Conservation (phyloP, 1,139 yeast species). For the Debaryomyces fabryi region DNA sequence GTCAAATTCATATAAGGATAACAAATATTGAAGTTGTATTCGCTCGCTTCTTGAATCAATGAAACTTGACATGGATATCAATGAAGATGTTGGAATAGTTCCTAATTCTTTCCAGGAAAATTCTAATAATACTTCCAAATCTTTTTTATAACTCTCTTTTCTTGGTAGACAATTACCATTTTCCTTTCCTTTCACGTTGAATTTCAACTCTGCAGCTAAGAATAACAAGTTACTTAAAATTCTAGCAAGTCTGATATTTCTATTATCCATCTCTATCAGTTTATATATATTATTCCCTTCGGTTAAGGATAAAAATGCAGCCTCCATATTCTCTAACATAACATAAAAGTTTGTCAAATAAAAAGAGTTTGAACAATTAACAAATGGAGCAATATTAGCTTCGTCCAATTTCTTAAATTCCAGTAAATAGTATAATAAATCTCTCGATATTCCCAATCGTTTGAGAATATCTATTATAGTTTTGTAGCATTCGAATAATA, state of each 20-base stretch:
- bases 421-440: constrained; percentile 49
- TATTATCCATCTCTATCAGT: neutral
- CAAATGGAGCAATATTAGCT: constrained; percentile 28
- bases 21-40: constrained; percentile 7
- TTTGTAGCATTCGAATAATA: constrained; percentile 38
- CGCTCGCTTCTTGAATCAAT: neutral
- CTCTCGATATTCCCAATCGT: constrained; percentile 57
- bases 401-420: constrained; percentile 47
- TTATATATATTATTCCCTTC: neutral
- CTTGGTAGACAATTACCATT: neutral
- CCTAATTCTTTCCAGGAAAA: neutral
- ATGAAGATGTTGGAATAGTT: neutral
- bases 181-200: neutral
- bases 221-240: neutral
- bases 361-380: constrained; percentile 29
- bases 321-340: constrained; percentile 15
- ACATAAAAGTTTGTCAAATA: constrained; percentile 21
- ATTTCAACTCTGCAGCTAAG: neutral
- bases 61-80: constrained; percentile 1
- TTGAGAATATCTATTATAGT: constrained; percentile 37
- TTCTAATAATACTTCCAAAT: neutral
- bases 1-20: constrained; percentile 6
- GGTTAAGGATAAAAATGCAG: neutral
- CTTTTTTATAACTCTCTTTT: neutral
- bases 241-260: neutral